Conservation (phyloP, 1,139 yeast species). For the Taphrina sp. region DNA sequence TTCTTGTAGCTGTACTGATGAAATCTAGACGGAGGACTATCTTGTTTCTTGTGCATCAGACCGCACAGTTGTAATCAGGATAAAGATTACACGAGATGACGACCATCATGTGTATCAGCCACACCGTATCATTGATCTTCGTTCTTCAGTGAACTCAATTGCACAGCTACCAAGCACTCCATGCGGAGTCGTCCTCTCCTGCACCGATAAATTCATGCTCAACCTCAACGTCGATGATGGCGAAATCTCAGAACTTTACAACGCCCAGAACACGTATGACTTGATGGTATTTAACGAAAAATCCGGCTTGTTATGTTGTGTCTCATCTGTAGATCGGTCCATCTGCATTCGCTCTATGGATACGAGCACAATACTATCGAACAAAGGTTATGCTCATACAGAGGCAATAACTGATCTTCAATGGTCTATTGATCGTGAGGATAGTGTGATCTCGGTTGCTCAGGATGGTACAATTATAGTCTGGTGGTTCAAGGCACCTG, state of each 20-base stretch:
- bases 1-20: too few species aligned
- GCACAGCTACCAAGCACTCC: not conserved
- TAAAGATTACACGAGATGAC: not conserved
- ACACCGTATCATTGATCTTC: slow-evolving; percentile 1
- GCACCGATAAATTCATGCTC: slow-evolving; percentile 6
- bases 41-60: slow-evolving; percentile 14
- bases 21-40: not conserved
- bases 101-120: not conserved
- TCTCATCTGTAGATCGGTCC: slow-evolving; percentile 12
- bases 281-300: not conserved
- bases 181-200: slow-evolving; percentile 4
- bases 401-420: slow-evolving; percentile 11
- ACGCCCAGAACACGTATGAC: slow-evolving; percentile 12
- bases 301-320: slow-evolving; percentile 4
- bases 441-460: slow-evolving; percentile 5
- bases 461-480: slow-evolving; percentile 10
- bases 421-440: slow-evolving; percentile 11
- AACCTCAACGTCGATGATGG: slow-evolving; percentile 2
- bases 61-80: slow-evolving; percentile 3
- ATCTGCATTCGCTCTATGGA: slow-evolving; percentile 8
- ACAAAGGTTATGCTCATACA: slow-evolving; percentile 15
- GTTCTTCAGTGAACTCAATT: slow-evolving; percentile 4
- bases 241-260: slow-evolving; percentile 7
- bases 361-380: slow-evolving; percentile 8
- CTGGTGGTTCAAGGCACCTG: slow-evolving; percentile 14